phyloP scores from a whole-genome alignment of 129 eudicot genomes.

The Chrysanthemum lavandulifolium region DNA sequence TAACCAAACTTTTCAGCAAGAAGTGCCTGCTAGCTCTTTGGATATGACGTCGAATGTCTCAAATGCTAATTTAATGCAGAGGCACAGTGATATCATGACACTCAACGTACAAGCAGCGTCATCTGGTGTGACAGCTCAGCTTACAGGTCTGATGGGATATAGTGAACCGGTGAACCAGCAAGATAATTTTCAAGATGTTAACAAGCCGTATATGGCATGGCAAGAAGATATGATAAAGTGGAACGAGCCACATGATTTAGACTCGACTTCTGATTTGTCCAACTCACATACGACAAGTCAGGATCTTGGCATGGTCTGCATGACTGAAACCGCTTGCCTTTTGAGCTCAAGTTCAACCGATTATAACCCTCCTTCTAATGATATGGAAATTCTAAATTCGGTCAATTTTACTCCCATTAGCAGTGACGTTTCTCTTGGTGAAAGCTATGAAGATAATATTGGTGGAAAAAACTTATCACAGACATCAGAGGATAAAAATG shows the following conservation, averaged over 20 bases:
- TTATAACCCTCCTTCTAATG: no score
- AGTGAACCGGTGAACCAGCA: conserved; percentile 16
- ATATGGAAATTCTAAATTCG: no score
- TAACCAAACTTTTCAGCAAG: neutral
- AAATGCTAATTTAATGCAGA: no score
- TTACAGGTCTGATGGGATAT: neutral
- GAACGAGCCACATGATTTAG: conserved; percentile 22
- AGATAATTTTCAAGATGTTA: conserved; percentile 7
- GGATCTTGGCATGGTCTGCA: conserved; percentile 1
- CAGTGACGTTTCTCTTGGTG: no score
- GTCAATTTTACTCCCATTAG: no score
- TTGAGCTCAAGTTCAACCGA: neutral
- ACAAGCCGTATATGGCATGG: conserved; percentile 28
- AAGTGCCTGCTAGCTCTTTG: no score
- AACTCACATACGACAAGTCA: conserved; percentile 1
- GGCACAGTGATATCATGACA: no score
- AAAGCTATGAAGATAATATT: neutral
- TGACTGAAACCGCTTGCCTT: conserved; percentile 16
- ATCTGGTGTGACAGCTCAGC: no score
- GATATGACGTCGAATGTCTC: neutral
- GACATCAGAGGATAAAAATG: conserved; percentile 14
- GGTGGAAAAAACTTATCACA: conserved; percentile 17
- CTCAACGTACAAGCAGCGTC: conserved; percentile 29
- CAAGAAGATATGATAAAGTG: conserved; percentile 29
- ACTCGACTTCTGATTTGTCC: neutral